phyloP scores from a whole-genome alignment of 2,329 filamentous ascomycete species.

The Bertia moriformis region DNA sequence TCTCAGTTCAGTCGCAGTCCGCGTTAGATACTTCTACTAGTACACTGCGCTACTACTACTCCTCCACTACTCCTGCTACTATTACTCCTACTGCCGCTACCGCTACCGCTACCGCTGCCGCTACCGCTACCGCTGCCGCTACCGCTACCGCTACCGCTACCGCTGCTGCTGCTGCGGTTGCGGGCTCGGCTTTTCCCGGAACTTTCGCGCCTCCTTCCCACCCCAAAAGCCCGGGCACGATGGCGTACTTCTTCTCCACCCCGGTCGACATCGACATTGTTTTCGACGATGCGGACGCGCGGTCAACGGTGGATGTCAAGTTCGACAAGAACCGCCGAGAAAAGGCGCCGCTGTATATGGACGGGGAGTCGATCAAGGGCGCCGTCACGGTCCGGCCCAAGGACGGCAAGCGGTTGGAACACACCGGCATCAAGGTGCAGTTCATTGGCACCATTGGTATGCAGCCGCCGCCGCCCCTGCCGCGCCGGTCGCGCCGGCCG shows the following conservation, averaged over 20 bases:
- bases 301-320: slow-evolving; percentile 92
- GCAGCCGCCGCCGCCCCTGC: slow-evolving; percentile 8
- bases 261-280: slow-evolving; percentile 98
- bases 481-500: slow-evolving; percentile 3
- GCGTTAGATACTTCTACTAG: too few relatives aligned
- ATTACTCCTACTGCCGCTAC: too few relatives aligned
- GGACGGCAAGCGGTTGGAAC: slow-evolving; percentile 93
- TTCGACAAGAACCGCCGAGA: slow-evolving; percentile 95
- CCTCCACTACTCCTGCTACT: too few relatives aligned
- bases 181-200: too few relatives aligned
- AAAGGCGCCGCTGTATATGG: slow-evolving; percentile 92
- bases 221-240: slow-evolving; percentile 32
- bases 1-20: too few relatives aligned
- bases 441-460: slow-evolving; percentile 96
- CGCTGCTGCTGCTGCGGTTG: too few relatives aligned
- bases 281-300: slow-evolving; percentile 85
- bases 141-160: too few relatives aligned
- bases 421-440: slow-evolving; percentile 98
- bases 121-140: too few relatives aligned
- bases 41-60: too few relatives aligned
- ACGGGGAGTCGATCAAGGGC: slow-evolving; percentile 95
- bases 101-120: too few relatives aligned
- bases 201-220: too few relatives aligned
- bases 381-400: slow-evolving; percentile 89
- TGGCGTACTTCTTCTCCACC: slow-evolving; percentile 98